These are phyloP conservation scores for Elongisporangium undulatum DNA, from an alignment of 352 stramenopile species.

Conservation along the genomic window DNA sequence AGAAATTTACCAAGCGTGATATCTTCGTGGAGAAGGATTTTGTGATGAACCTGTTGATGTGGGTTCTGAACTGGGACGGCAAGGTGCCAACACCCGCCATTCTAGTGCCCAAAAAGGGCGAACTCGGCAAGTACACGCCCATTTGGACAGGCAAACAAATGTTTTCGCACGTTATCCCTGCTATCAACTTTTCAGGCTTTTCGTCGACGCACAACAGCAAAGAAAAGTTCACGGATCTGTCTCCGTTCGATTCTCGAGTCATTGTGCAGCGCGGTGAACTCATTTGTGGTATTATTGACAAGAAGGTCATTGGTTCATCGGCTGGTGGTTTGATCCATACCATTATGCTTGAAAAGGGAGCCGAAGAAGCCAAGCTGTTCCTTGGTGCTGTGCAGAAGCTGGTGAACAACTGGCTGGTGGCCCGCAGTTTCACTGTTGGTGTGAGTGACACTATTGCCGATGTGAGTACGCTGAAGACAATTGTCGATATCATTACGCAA, in stretches of 20 bases:
- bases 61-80: conserved; percentile 96
- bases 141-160: conserved; percentile 99
- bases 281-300: conserved; percentile 98
- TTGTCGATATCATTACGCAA: conserved; percentile 98
- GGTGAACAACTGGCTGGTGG: conserved; percentile 98
- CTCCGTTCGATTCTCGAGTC: conserved; percentile 96
- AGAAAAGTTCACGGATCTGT: conserved; percentile 87
- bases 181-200: conserved; percentile 96
- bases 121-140: conserved; percentile 83
- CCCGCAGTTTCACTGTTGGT: conserved; percentile 98
- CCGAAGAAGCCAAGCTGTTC: conserved; percentile 86
- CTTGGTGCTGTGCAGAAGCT: conserved; percentile 95
- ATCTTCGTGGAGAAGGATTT: conserved; percentile 98
- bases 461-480: conserved; percentile 96
- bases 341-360: conserved; percentile 92
- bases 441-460: conserved; percentile 99
- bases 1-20: conserved; percentile 98
- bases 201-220: conserved; percentile 94
- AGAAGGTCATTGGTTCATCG: conserved; percentile 98
- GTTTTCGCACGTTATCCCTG: conserved; percentile 95
- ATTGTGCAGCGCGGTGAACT: conserved; percentile 97
- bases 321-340: conserved; percentile 97
- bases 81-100: conserved; percentile 96
- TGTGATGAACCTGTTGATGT: conserved; percentile 99
- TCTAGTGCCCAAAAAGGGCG: conserved; percentile 91